Conservation (phyloP, 2,329 filamentous ascomycete genomes). For the Hawksworthiomyces lignivorus region DNA sequence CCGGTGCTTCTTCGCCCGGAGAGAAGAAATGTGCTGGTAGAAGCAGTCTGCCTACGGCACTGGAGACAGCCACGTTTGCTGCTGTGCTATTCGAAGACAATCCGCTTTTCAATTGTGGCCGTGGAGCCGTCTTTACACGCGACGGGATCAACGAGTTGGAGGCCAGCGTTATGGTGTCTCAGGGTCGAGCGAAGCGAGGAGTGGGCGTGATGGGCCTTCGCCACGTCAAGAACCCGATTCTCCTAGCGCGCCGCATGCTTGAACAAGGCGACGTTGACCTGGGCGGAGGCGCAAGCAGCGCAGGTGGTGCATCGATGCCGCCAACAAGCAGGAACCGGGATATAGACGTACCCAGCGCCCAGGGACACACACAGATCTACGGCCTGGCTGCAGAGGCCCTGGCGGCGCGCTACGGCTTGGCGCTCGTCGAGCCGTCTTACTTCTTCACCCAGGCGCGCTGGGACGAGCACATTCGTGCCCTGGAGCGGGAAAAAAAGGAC, state of each 20-base stretch:
- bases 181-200: slow-evolving; percentile 64
- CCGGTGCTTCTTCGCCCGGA: too few species aligned
- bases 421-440: slow-evolving; percentile 61
- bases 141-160: slow-evolving; percentile 81
- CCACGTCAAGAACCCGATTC: slow-evolving; percentile 71
- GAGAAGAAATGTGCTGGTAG: too few species aligned
- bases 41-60: slow-evolving; percentile 49
- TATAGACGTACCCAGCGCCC: slow-evolving; percentile 29
- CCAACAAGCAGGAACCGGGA: too few species aligned
- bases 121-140: slow-evolving; percentile 79
- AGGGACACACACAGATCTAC: slow-evolving; percentile 41
- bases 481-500: slow-evolving; percentile 32
- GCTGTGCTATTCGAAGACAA: slow-evolving; percentile 71
- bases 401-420: slow-evolving; percentile 60
- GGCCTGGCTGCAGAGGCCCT: slow-evolving; percentile 60
- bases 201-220: slow-evolving; percentile 68
- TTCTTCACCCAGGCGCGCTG: slow-evolving; percentile 70
- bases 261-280: slow-evolving; percentile 57
- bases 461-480: slow-evolving; percentile 57
- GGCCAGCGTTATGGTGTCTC: slow-evolving; percentile 77
- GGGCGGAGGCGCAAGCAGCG: too few species aligned
- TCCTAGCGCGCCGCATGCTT: slow-evolving; percentile 64
- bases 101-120: slow-evolving; percentile 75
- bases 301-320: too few species aligned
- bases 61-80: slow-evolving; percentile 68